Percentiles rank a stretch among this genome's conserved stretches.
These are phyloP conservation scores for Pichia cephalocereana DNA, from an alignment of 805 yeast species.

Conservation along the genomic window DNA sequence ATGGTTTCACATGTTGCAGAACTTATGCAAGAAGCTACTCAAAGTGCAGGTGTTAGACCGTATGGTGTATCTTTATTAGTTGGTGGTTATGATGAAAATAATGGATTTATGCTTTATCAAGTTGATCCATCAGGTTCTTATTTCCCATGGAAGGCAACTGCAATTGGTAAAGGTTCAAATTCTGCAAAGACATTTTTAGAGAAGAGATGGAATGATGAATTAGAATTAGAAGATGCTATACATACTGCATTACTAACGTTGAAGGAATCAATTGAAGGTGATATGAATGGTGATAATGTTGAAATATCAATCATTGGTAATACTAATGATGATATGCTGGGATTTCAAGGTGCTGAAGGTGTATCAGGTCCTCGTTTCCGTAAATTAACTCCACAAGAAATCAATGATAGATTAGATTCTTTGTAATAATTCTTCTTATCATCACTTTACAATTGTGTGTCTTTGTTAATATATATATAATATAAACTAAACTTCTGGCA, in stretches of 20 bases:
- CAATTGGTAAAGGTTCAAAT: conserved; percentile 91
- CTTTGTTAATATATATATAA: too few species aligned
- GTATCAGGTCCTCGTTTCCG: conserved; percentile 86
- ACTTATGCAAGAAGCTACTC: conserved; percentile 93
- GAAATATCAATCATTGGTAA: conserved; percentile 85
- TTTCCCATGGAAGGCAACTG: conserved; percentile 99
- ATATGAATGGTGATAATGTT: conserved; percentile 91
- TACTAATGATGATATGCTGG: conserved; percentile 71
- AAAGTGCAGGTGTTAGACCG: conserved; percentile 98
- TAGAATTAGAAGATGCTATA: conserved; percentile 96
- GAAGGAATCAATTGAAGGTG: conserved; percentile 97
- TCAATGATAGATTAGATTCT: conserved; percentile 91
- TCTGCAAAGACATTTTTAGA: conserved; percentile 97
- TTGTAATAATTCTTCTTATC: conserved; percentile 33
- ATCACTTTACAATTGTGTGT: too few species aligned
- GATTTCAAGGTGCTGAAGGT: conserved; percentile 71
- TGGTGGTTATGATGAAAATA: conserved; percentile 80
- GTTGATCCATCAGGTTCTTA: conserved; percentile 97
- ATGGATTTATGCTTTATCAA: conserved; percentile 76
- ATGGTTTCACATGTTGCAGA: conserved; percentile 92
- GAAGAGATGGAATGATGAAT: conserved; percentile 96
- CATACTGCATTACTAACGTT: conserved; percentile 91
- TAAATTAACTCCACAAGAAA: conserved; percentile 79
- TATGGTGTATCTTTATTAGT: conserved; percentile 91
- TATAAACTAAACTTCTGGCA: too few species aligned